Evolutionary conservation across 257 asterid genomes (phyloP).

Genomic region (Paraleonurus japonicus): DNA sequence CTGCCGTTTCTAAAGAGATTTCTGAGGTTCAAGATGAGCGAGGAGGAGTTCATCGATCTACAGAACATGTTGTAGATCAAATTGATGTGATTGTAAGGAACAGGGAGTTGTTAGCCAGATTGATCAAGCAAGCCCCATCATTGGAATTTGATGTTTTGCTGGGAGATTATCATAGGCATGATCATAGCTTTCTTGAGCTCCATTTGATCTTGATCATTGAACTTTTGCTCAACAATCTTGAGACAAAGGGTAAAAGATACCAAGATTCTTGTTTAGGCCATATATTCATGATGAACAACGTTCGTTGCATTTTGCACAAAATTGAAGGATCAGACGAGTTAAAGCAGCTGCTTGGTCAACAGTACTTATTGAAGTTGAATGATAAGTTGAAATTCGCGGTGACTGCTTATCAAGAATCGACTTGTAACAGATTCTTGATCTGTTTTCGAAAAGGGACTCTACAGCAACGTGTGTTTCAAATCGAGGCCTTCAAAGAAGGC

Average conservation of each 20-base stretch:
- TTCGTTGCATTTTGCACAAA: conserved; percentile 24
- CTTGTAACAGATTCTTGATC: conserved; percentile 32
- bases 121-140: conserved; percentile 35
- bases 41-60: conserved; percentile 32
- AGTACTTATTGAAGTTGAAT: conserved; percentile 13
- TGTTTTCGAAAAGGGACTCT: conserved; percentile 37
- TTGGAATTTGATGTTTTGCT: conserved; percentile 17
- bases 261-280: conserved; percentile 23
- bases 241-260: conserved; percentile 19
- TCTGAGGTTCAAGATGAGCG: not conserved
- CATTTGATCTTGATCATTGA: conserved; percentile 41
- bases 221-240: conserved; percentile 27
- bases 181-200: conserved; percentile 21
- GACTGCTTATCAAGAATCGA: conserved; percentile 11
- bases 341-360: conserved; percentile 32
- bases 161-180: not conserved
- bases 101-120: conserved; percentile 19
- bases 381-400: not conserved
- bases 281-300: conserved; percentile 44
- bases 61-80: conserved; percentile 27
- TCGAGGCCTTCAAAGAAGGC: conserved; percentile 24
- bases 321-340: conserved; percentile 33
- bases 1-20: conserved; percentile 21
- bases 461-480: conserved; percentile 14
- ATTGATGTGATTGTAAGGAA: conserved; percentile 24